Evolutionary conservation across 2,329 filamentous ascomycete genomes (phyloP).

Genomic region (Fusarium incarnatum): DNA sequence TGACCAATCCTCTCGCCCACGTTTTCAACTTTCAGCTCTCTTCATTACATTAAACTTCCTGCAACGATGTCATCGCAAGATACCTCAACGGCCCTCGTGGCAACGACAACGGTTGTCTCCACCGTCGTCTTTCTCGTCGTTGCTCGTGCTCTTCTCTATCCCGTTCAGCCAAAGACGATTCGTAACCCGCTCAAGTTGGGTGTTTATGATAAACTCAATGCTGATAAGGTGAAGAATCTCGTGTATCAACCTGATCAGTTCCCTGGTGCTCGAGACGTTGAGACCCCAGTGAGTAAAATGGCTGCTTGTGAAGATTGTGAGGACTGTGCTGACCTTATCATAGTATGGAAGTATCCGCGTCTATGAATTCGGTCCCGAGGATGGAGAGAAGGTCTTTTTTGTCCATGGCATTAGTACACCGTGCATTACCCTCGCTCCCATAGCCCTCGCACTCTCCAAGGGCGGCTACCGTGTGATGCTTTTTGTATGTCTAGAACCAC

Average conservation of each 20-base stretch:
- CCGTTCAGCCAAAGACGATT: conserved; percentile 54
- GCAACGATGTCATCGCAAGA: conserved; percentile 28
- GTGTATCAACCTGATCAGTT: conserved; percentile 75
- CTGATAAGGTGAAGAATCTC: conserved; percentile 54
- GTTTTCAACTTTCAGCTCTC: conserved; percentile 1
- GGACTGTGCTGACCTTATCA: conserved; percentile 11
- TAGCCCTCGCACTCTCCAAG: conserved; percentile 75
- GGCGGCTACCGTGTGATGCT: conserved; percentile 84
- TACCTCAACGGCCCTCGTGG: conserved; percentile 47
- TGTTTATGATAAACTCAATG: conserved; percentile 49
- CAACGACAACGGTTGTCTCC: conserved; percentile 56
- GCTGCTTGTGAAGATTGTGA: neutral
- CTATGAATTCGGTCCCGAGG: conserved; percentile 83
- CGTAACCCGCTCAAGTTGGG: conserved; percentile 59
- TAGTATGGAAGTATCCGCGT: conserved; percentile 79
- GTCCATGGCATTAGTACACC: conserved; percentile 89
- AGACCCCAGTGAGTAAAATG: conserved; percentile 65
- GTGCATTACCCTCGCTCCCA: conserved; percentile 75
- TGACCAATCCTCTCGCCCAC: conserved; percentile 6
- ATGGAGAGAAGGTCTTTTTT: conserved; percentile 79
- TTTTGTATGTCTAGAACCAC: conserved; percentile 62
- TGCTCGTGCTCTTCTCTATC: conserved; percentile 55
- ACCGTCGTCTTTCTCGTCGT: conserved; percentile 55
- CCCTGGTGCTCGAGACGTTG: conserved; percentile 78
- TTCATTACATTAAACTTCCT: neutral